These are phyloP conservation scores for Perkinsus chesapeaki DNA, from an alignment of 169 alveolate genomes.

Conservation along the genomic window DNA sequence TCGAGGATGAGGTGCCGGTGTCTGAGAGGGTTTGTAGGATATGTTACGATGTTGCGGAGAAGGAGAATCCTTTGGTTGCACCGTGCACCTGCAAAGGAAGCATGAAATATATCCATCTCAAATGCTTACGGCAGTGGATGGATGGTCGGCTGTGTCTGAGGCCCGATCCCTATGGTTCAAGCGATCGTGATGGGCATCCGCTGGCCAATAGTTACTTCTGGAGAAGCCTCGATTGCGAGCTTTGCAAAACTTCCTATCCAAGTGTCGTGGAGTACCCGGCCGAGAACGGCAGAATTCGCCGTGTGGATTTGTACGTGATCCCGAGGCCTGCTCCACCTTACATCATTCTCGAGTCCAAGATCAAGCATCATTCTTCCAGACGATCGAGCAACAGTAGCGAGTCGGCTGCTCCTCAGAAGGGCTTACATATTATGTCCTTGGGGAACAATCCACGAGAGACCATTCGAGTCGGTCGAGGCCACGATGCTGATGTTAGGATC, in stretches of 20 bases:
- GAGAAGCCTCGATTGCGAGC: constrained; percentile 74
- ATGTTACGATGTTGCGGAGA: constrained; percentile 61
- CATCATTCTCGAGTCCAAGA: constrained; percentile 55
- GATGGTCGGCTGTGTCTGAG: constrained; percentile 48
- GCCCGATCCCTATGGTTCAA: not conserved
- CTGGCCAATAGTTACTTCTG: constrained; percentile 54
- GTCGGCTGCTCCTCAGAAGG: constrained; percentile 16
- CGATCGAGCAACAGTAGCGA: constrained; percentile 11
- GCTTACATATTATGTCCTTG: constrained; percentile 52
- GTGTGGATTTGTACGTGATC: constrained; percentile 54
- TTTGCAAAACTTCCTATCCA: constrained; percentile 74
- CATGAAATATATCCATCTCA: constrained; percentile 81
- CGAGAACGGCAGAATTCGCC: not conserved
- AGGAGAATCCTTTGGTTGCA: constrained; percentile 72
- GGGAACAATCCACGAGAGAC: constrained; percentile 28
- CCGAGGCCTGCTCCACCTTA: constrained; percentile 65
- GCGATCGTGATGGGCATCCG: constrained; percentile 35
- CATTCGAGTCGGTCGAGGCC: constrained; percentile 78
- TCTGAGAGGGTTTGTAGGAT: constrained; percentile 55
- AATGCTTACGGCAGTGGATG: constrained; percentile 82
- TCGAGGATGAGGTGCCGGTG: not conserved
- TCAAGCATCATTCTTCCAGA: constrained; percentile 9
- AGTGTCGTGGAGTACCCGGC: constrained; percentile 28
- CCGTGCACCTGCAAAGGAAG: constrained; percentile 91
- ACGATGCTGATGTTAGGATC: constrained; percentile 77